These are phyloP conservation scores for Parmales sp. DNA, from an alignment of 108 stramenopile genomes.

Conservation along the genomic window DNA sequence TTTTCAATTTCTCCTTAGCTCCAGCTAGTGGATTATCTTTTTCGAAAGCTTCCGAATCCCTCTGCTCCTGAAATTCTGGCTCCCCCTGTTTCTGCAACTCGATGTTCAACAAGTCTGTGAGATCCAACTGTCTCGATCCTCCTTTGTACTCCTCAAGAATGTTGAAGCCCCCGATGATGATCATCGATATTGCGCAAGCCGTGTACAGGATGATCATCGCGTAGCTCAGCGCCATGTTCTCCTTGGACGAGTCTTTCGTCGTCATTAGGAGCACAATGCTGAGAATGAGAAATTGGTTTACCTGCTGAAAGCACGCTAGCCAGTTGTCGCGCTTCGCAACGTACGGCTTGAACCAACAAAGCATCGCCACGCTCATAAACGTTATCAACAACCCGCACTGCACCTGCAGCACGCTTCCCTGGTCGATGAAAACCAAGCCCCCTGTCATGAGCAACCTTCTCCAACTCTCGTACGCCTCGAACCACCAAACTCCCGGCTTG, in stretches of 20 bases:
- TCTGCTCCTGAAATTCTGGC: no score
- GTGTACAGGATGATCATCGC: conserved; percentile 8
- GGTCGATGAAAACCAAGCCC: conserved; percentile 2
- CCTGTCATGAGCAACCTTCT: conserved; percentile 5
- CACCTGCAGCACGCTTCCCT: conserved; percentile 5
- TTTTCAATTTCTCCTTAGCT: no score
- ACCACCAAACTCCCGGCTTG: neutral
- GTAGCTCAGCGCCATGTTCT: neutral
- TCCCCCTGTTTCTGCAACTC: no score
- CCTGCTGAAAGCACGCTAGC: conserved; percentile 10
- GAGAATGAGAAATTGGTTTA: neutral
- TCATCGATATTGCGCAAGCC: neutral
- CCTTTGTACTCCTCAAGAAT: neutral
- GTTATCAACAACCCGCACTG: neutral
- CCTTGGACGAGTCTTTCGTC: neutral
- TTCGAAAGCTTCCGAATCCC: no score
- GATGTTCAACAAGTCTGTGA: no score
- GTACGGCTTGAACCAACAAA: conserved; percentile 1
- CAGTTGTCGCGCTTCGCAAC: neutral
- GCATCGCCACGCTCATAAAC: neutral
- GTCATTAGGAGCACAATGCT: neutral
- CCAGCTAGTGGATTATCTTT: no score
- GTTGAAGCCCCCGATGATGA: neutral
- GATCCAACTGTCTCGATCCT: no score
- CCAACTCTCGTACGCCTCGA: neutral